These are phyloP conservation scores for Pneumocystis canis DNA, from an alignment of 1,139 yeast genomes.

Conservation along the genomic window DNA sequence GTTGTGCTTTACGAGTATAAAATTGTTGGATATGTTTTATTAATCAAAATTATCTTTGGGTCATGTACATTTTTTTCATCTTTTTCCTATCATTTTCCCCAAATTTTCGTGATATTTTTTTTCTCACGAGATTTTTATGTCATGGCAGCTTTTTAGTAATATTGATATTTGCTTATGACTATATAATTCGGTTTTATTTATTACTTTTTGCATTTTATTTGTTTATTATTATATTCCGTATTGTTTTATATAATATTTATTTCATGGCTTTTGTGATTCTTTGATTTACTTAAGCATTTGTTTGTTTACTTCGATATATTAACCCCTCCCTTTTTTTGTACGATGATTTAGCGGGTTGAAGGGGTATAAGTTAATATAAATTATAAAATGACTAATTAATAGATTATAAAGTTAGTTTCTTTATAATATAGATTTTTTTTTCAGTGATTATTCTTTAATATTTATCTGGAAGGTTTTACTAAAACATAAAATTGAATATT, in stretches of 20 bases:
- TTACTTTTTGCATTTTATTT: too few relatives aligned
- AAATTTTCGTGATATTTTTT: neutral
- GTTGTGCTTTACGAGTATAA: neutral
- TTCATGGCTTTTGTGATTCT: neutral
- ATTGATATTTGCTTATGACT: too few relatives aligned
- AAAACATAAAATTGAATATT: neutral
- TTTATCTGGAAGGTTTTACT: neutral
- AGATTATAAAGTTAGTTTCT: neutral
- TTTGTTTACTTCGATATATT: too few relatives aligned
- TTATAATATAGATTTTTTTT: neutral
- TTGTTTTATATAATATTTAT: too few relatives aligned
- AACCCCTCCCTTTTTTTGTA: too few relatives aligned
- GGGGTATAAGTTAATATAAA: neutral
- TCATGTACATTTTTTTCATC: too few relatives aligned
- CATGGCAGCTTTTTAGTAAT: too few relatives aligned
- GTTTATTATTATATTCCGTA: neutral
- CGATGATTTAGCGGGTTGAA: too few relatives aligned
- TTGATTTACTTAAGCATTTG: neutral
- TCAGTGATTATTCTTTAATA: neutral
- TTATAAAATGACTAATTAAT: neutral
- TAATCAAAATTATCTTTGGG: too few relatives aligned
- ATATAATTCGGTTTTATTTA: too few relatives aligned
- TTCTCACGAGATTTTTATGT: too few relatives aligned
- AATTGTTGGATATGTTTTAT: neutral
- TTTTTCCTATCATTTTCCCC: neutral